Evolutionary conservation across 495 filamentous ascomycete genomes (phyloP), one percentile per base, ranked within the genome.

Genomic region (Trypethelium eluteriae): DNA sequence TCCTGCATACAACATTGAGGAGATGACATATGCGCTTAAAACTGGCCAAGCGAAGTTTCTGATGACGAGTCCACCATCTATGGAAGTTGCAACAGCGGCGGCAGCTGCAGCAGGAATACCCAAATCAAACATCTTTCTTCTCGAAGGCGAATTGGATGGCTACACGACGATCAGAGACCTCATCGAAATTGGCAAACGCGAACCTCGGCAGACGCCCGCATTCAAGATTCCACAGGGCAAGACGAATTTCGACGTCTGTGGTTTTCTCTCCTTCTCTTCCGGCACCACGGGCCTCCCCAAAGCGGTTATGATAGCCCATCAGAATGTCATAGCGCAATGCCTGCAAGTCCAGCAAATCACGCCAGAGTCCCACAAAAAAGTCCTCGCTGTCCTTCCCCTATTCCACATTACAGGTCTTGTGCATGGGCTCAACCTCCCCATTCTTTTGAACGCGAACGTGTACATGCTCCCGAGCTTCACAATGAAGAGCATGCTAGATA

Each of bases 311-410:
- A 85, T 86, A 38, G 73, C 83, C 16, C 84, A 87, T 68, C 80
- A 82, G 49, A 87, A 88, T 69, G 80, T 87, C 14, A 87, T 88
- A 32, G 84, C 84, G 1, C 85, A 87, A 72, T 83, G 78, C 64
- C 75, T 87, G 47, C 86, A 87, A 70, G 72, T 87, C 53, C 68
- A 79, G 56, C 75, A 75, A 46, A 73, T 84, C 12, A 83, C 81
- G 2, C 76, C 78, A 2, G 25, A 74, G 34, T 79, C 82, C 39
- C 75, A 80, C 61, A 80, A 75, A 16, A 80, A 77, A 63, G 74
- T 83, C 16, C 71, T 87, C 16, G 84, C 82, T 34, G 79, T 84
- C 6, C 74, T 86, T 3, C 84, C 82, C 6, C 71, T 84, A 25
- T 87, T 85, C 71, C 77, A 70, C 74, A 76, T 80, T 63, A 82